Evolutionary conservation across 345 rosid genomes (phyloP).

Genomic region (Salix koriyanagi): DNA sequence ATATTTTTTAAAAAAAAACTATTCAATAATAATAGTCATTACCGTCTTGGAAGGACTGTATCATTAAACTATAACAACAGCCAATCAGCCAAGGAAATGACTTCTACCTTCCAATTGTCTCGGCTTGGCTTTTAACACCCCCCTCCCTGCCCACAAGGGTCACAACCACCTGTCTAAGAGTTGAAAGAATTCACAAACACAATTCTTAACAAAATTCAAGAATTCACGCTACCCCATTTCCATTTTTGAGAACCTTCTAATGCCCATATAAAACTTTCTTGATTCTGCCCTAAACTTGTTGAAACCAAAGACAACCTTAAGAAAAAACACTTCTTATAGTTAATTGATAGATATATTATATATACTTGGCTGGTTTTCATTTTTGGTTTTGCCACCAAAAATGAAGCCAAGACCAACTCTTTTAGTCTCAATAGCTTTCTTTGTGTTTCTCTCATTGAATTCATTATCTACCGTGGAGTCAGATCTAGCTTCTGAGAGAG

Average conservation of each 20-base stretch:
- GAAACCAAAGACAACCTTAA: neutral
- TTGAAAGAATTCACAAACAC: neutral
- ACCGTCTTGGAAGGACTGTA: too few relatives aligned
- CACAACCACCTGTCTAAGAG: neutral
- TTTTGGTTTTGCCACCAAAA: neutral
- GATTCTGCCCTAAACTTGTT: neutral
- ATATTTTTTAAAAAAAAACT: too few relatives aligned
- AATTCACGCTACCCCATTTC: neutral
- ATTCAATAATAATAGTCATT: too few relatives aligned
- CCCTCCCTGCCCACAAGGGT: neutral
- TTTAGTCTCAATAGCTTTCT: neutral
- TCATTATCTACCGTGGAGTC: neutral
- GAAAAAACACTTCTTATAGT: neutral
- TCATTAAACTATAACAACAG: too few relatives aligned
- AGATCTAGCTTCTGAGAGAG: constrained; percentile 25
- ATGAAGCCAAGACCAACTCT: constrained; percentile 7
- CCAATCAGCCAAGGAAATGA: too few relatives aligned
- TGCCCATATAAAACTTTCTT: neutral
- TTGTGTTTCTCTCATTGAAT: neutral
- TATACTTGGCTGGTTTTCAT: neutral
- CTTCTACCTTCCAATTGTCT: neutral
- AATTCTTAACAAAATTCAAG: neutral
- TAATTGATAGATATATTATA: too few relatives aligned
- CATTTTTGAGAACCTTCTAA: neutral
- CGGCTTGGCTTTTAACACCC: neutral